Conservation (phyloP, 2,329 filamentous ascomycete species). For the Fusarium mangiferae region DNA sequence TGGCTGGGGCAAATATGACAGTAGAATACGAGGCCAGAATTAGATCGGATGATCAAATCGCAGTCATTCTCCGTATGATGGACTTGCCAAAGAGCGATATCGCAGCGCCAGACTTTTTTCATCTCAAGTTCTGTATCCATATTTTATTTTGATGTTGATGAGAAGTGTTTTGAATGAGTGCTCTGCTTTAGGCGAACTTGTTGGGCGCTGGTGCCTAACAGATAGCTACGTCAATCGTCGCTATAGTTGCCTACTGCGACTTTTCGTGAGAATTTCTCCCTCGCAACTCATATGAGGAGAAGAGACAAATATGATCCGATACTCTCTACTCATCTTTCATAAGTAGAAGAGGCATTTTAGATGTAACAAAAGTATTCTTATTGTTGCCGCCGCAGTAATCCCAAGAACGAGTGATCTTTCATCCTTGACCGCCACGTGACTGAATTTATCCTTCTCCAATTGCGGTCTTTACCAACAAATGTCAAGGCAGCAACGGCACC, state of each 20-base stretch:
- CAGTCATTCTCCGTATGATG: neutral
- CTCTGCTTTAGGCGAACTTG: neutral
- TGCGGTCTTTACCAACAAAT: neutral
- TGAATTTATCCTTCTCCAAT: neutral
- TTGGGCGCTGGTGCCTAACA: neutral
- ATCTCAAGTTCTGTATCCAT: rapidly evolving
- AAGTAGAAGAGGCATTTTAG: too few species aligned
- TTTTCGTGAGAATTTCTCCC: neutral
- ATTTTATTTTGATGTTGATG: neutral
- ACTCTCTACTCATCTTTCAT: too few species aligned
- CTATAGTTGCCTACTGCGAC: neutral
- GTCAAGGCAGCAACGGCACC: neutral
- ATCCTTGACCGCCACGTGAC: neutral
- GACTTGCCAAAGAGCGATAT: neutral
- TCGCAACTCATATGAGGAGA: too few species aligned
- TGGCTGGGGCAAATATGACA: neutral
- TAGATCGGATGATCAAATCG: neutral
- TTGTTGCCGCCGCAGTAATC: neutral
- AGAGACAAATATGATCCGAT: too few species aligned
- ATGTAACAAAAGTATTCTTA: too few species aligned
- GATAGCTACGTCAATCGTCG: neutral
- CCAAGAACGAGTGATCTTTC: neutral
- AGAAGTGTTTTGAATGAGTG: rapidly evolving
- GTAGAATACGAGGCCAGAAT: neutral
- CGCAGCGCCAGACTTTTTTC: neutral